Base-by-base conservation (phyloP, 1,284 basidiomycete species). In the Cutaneotrichosporon sp. region DNA sequence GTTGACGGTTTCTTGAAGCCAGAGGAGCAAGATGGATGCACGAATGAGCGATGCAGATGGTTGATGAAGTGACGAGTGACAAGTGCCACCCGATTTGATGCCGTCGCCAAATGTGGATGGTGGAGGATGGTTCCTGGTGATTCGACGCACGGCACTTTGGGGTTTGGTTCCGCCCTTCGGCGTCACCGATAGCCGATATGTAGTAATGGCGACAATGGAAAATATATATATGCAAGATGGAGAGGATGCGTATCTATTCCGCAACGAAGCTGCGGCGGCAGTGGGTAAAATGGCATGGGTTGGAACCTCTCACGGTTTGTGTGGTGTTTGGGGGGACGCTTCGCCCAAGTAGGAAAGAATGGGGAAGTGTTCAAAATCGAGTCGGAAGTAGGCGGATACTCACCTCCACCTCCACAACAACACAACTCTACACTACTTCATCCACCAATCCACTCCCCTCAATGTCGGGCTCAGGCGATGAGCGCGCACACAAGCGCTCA, bases 381-480 rank as follows among this genome's bases (percentile, higher is more conserved):
- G 36, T 46, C 55, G 55, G 55, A 56, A 56, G 22, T 22, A 36
- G 10, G 14, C 38, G 32, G 55, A 11, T 2, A 21, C 18, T 11
- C 18, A 34, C 55, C 11, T 14, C 9, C 55, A 42, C 7, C 16
- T 30, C 36, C 22, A 30, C 21, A 30, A 38, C 55, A 40, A 56
- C 55, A 56, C 14, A 36, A 36, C 34, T 36, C 34, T 2, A 46
- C 42, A n/a, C 42, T n/a, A n/a, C 6, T 13, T 18, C 30, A 14
- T 9, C 31, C 51, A 52, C 7, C 30, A 16, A 52, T 32, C 51
- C 36, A 26, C 11, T 2, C 13, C 21, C 26, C n/a, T 6, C 55
- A 7, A 56, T 56, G 55, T 13, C 55, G 21, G 38, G 38, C 13
- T 56, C 55, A 14, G 55, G 38, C 36, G 55, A 56, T 11, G 22